phyloP scores from a whole-genome alignment of 441 rosid genomes.

The Arabidopsis lyrata region DNA sequence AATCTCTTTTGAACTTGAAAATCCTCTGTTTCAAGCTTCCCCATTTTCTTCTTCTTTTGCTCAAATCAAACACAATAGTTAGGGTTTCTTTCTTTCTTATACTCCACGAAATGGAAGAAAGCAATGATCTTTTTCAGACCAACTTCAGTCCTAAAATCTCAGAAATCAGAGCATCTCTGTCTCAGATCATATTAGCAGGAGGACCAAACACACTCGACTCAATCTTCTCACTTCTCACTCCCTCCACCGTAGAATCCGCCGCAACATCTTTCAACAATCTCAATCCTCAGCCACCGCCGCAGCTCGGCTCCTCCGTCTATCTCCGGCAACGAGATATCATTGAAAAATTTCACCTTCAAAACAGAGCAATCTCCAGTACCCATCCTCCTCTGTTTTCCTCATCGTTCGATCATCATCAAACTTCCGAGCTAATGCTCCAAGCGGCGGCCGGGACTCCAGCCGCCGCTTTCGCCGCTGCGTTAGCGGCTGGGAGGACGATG shows the following conservation, averaged over 20 bases:
- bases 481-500: conserved; percentile 34
- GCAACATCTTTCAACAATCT: conserved; percentile 13
- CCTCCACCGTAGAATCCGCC: conserved; percentile 35
- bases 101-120: conserved; percentile 55
- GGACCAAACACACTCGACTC: conserved; percentile 84
- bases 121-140: conserved; percentile 31
- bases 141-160: conserved; percentile 36
- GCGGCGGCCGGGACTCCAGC: conserved; percentile 1
- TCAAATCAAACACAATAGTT: not conserved
- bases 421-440: conserved; percentile 43
- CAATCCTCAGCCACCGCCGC: conserved; percentile 32
- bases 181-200: conserved; percentile 73
- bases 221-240: conserved; percentile 68
- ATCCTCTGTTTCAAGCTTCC: conserved; percentile 7
- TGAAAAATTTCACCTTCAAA: conserved; percentile 59
- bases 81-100: not conserved
- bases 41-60: not conserved
- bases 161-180: conserved; percentile 62
- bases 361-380: conserved; percentile 42
- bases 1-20: conserved; percentile 4
- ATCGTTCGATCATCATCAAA: conserved; percentile 25
- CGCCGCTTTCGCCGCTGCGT: conserved; percentile 36
- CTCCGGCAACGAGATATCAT: conserved; percentile 82
- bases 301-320: conserved; percentile 83
- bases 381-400: conserved; percentile 44